A percentile compares a stretch with the other conserved stretches of the same genome.
phyloP scores from a whole-genome alignment of 2,329 filamentous ascomycete genomes.

The Colletotrichum cereale region DNA sequence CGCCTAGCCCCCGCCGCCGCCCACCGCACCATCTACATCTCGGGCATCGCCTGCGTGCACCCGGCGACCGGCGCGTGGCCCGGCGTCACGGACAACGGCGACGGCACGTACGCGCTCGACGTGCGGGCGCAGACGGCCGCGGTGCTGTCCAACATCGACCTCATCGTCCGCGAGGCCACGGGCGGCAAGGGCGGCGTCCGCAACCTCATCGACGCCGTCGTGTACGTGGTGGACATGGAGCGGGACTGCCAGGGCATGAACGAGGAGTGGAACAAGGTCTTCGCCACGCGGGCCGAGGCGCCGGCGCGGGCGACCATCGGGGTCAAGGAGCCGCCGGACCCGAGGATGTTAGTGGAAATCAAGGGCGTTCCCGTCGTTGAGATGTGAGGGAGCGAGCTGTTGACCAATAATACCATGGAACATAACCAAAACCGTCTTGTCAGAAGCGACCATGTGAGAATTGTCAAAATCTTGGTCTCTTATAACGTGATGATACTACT shows the following conservation, averaged over 20 bases:
- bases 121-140: constrained; percentile 42
- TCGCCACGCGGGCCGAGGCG: neutral
- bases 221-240: constrained; percentile 1
- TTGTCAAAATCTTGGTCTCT: too few species aligned
- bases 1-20: constrained; percentile 39
- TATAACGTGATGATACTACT: neutral
- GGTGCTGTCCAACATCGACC: neutral
- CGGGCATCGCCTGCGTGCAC: constrained; percentile 52
- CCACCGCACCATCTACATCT: constrained; percentile 55
- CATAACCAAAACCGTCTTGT: neutral
- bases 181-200: constrained; percentile 3
- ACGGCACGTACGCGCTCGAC: constrained; percentile 51
- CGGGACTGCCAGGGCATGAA: constrained; percentile 1
- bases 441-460: neutral
- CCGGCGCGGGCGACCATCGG: neutral
- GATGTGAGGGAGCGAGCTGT: neutral
- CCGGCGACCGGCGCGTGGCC: constrained; percentile 50
- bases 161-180: neutral
- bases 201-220: neutral
- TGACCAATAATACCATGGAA: neutral
- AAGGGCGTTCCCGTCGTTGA: constrained; percentile 1
- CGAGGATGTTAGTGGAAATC: neutral
- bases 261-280: constrained; percentile 5
- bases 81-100: constrained; percentile 51
- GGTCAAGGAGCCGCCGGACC: neutral